Percentiles rank a stretch among this genome's conserved stretches.
These are phyloP conservation scores for Cystobasidium onofrii DNA, from an alignment of 768 basidiomycete species.

Conservation along the genomic window DNA sequence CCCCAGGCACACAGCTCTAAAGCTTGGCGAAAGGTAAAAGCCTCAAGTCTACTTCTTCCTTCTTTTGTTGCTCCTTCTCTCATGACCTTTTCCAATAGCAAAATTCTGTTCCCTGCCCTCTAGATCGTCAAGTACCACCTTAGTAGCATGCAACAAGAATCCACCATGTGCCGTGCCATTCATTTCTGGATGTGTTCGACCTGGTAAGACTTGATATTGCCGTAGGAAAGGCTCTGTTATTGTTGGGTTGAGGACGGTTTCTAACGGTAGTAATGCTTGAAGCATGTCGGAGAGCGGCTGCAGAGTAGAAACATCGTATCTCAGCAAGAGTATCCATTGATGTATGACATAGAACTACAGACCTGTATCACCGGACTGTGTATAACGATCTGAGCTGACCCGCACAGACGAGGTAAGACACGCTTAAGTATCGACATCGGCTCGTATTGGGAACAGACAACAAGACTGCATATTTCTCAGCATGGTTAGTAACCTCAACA, in stretches of 20 bases:
- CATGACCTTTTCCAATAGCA: not conserved
- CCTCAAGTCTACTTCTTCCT: not conserved
- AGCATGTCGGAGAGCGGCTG: constrained; percentile 9
- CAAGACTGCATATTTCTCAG: not conserved
- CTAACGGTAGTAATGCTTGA: not conserved
- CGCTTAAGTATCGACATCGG: constrained; percentile 22
- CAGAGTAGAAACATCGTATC: not conserved
- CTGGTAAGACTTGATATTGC: constrained; percentile 90
- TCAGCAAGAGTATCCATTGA: not conserved
- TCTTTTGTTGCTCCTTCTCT: not conserved
- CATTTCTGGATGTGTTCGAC: constrained; percentile 93
- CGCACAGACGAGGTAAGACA: constrained; percentile 2
- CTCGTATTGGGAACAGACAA: constrained; percentile 25
- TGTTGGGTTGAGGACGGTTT: constrained; percentile 50
- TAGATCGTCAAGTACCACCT: constrained; percentile 52
- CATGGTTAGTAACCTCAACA: not conserved
- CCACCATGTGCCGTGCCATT: constrained; percentile 79
- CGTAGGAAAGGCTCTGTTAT: constrained; percentile 81
- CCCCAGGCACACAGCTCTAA: too few species aligned
- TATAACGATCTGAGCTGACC: constrained; percentile 23
- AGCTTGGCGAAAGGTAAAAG: too few species aligned
- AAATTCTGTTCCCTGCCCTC: not conserved
- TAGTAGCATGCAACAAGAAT: constrained; percentile 72
- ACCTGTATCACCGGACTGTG: constrained; percentile 19
- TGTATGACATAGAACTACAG: not conserved